Conservation (phyloP, 1,284 basidiomycete genomes). For the Volvariella volvacea region DNA sequence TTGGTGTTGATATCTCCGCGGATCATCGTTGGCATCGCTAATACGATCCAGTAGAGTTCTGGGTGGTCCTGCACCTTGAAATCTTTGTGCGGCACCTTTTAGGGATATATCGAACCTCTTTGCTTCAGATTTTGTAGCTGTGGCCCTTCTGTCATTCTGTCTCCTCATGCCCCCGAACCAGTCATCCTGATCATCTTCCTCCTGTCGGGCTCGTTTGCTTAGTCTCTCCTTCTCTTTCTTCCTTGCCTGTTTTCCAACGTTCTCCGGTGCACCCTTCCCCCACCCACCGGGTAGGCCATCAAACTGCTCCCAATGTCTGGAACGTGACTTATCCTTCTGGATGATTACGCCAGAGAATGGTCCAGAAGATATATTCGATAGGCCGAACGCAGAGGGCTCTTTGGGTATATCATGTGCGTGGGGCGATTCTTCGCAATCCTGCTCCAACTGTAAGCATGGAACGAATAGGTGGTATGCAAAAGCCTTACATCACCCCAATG, state of each 20-base stretch:
- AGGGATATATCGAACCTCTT: slow-evolving; percentile 28
- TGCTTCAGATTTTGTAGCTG: slow-evolving; percentile 4
- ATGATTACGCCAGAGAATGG: slow-evolving; percentile 46
- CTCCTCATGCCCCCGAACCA: slow-evolving; percentile 46
- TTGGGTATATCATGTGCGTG: slow-evolving; percentile 42
- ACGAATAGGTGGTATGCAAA: neutral
- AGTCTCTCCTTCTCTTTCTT: slow-evolving; percentile 53
- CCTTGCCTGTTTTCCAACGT: slow-evolving; percentile 59
- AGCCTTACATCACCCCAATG: slow-evolving; percentile 86
- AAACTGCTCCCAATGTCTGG: slow-evolving; percentile 35
- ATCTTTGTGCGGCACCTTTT: slow-evolving; percentile 10
- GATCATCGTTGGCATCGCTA: slow-evolving; percentile 7
- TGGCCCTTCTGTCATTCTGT: neutral
- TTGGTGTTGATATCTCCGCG: slow-evolving; percentile 9
- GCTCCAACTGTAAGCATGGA: slow-evolving; percentile 4
- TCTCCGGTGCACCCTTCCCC: slow-evolving; percentile 35
- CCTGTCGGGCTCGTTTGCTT: slow-evolving; percentile 41
- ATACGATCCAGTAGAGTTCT: slow-evolving; percentile 8
- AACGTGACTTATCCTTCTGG: slow-evolving; percentile 17
- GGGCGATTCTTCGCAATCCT: slow-evolving; percentile 68
- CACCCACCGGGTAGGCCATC: slow-evolving; percentile 21
- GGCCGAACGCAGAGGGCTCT: slow-evolving; percentile 73
- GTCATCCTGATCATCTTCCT: slow-evolving; percentile 41
- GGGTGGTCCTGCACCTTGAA: slow-evolving; percentile 13
- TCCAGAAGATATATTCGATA: slow-evolving; percentile 59